These are phyloP conservation scores for Mrakia frigida DNA, from an alignment of 768 basidiomycete genomes.

Conservation along the genomic window DNA sequence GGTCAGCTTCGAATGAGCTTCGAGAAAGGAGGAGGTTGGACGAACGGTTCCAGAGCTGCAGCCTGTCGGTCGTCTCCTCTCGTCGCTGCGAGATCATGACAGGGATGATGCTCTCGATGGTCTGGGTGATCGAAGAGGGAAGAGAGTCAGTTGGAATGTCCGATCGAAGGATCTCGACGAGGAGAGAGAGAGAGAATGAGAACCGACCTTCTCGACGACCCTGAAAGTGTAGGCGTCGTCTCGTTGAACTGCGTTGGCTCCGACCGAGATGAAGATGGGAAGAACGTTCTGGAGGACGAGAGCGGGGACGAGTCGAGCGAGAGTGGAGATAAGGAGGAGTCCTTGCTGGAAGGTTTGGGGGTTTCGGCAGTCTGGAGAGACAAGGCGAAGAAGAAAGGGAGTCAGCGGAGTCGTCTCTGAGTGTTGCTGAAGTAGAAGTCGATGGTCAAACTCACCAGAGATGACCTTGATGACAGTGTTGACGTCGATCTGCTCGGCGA, in stretches of 20 bases:
- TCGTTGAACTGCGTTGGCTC: constrained; percentile 92
- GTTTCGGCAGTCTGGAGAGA: constrained; percentile 64
- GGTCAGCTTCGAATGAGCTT: not conserved
- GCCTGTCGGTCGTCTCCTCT: constrained; percentile 51
- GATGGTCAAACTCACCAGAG: constrained; percentile 41
- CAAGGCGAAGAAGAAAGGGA: constrained; percentile 41
- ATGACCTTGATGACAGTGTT: constrained; percentile 85
- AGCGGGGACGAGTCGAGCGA: constrained; percentile 79
- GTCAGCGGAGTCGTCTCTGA: constrained; percentile 16
- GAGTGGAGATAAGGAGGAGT: constrained; percentile 72
- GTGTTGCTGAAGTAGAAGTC: constrained; percentile 48
- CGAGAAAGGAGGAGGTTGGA: not conserved
- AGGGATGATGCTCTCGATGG: constrained; percentile 87
- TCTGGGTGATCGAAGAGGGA: constrained; percentile 50
- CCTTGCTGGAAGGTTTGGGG: constrained; percentile 95
- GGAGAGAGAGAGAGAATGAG: not conserved
- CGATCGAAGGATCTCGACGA: constrained; percentile 8
- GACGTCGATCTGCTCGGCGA: constrained; percentile 53
- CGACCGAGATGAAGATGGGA: constrained; percentile 99
- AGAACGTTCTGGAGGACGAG: constrained; percentile 90
- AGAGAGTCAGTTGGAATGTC: not conserved
- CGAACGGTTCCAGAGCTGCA: constrained; percentile 59
- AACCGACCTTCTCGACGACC: constrained; percentile 79
- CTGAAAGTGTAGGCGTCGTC: constrained; percentile 94
- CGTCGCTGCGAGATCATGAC: constrained; percentile 80